Evolutionary conservation across 139 green algal species (phyloP).

Genomic region (Ettlia oleoabundans): DNA sequence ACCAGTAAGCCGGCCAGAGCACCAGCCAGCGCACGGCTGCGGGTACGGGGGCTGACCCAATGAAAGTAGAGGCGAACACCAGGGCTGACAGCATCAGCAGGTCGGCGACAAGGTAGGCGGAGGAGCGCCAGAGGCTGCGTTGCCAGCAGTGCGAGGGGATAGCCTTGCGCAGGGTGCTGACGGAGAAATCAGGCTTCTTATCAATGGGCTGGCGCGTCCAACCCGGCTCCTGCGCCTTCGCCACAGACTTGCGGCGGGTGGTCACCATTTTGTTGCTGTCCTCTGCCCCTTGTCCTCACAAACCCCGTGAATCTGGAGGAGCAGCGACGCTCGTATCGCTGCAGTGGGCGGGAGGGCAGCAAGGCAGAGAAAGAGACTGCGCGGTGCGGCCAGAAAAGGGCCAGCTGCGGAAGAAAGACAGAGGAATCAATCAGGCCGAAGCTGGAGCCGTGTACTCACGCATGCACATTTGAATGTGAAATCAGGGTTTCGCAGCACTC

Average conservation of each 20-base stretch:
- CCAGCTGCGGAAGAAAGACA: too few relatives aligned
- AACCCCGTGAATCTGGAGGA: too few relatives aligned
- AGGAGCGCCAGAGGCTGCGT: conserved; percentile 52
- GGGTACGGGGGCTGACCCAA: conserved; percentile 53
- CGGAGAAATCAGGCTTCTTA: conserved; percentile 6
- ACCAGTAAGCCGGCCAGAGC: conserved; percentile 83
- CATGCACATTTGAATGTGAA: too few relatives aligned
- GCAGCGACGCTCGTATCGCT: too few relatives aligned
- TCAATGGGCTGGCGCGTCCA: conserved; percentile 18
- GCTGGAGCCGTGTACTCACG: too few relatives aligned
- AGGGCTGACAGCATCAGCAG: conserved; percentile 57
- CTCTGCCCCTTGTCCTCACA: too few relatives aligned
- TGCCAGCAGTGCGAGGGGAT: conserved; percentile 91
- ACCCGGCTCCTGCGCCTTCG: background rate
- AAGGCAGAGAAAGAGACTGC: too few relatives aligned
- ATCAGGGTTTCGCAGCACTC: too few relatives aligned
- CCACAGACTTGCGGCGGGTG: background rate
- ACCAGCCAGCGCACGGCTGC: conserved; percentile 47
- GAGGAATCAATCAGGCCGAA: too few relatives aligned
- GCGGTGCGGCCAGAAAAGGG: too few relatives aligned
- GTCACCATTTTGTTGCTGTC: background rate
- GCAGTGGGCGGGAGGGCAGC: too few relatives aligned
- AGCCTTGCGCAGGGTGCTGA: conserved; percentile 73
- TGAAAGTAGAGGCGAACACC: conserved; percentile 54
- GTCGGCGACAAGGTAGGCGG: conserved; percentile 72